phyloP scores from a whole-genome alignment of 176 grass and related monocot species.

The Saccharum spontaneum region DNA sequence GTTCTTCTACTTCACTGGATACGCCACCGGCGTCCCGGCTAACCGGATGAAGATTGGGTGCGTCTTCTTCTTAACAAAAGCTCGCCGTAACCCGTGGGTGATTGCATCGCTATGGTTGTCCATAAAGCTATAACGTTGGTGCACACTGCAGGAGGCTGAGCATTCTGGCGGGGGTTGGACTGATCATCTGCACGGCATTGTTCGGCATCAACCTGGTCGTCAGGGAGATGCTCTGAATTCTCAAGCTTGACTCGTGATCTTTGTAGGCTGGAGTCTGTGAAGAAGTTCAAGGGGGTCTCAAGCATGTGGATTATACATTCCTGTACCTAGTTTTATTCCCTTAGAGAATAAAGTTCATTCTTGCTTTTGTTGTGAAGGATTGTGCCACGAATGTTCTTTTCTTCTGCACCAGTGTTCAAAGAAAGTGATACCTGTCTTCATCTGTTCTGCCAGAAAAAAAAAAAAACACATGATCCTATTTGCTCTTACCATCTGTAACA shows the following conservation, averaged over 20 bases:
- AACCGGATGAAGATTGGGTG: slow-evolving; percentile 88
- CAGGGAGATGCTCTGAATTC: not conserved
- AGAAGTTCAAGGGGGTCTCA: not conserved
- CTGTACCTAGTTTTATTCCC: not conserved
- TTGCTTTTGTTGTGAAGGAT: not conserved
- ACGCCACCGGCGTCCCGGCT: slow-evolving; percentile 67
- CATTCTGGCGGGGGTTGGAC: not conserved
- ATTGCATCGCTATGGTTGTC: not conserved
- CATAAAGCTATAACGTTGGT: not conserved
- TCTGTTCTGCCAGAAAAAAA: too few relatives aligned
- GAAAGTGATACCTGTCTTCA: not conserved
- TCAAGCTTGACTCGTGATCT: not conserved
- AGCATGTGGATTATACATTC: not conserved
- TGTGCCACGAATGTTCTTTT: not conserved
- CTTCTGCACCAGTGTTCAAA: not conserved
- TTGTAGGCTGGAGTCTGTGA: not conserved
- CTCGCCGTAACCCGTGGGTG: too few relatives aligned
- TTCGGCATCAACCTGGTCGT: not conserved
- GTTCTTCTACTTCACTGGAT: slow-evolving; percentile 96
- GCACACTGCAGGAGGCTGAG: not conserved
- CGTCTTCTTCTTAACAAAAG: too few relatives aligned
- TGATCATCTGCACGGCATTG: not conserved
- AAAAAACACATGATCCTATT: too few relatives aligned
- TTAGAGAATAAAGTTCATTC: not conserved
- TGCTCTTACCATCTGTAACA: too few relatives aligned